Conservation (phyloP, 106 monocot species). For the Amphibolis antarctica region DNA sequence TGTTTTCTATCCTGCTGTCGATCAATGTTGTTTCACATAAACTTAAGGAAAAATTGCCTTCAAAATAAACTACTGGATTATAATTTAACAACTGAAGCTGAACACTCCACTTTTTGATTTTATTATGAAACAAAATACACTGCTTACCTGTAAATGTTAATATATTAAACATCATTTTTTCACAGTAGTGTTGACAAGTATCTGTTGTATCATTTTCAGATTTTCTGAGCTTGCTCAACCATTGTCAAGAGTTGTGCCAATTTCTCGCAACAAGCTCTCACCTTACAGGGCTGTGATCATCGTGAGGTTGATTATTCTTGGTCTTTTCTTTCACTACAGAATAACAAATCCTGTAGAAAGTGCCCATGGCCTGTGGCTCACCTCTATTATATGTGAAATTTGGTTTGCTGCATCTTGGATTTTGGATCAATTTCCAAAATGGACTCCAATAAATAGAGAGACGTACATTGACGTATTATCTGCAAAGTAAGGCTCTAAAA, state of each 20-base stretch:
- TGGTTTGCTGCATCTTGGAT: slow-evolving; percentile 99
- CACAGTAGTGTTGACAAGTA: background rate
- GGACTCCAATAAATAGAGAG: slow-evolving; percentile 77
- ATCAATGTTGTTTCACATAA: no score
- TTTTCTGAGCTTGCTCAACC: slow-evolving; percentile 36
- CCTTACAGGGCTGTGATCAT: slow-evolving; percentile 86
- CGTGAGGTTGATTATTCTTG: slow-evolving; percentile 73
- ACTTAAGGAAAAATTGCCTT: no score
- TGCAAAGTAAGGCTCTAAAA: slow-evolving; percentile 41
- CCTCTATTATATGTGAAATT: slow-evolving; percentile 90
- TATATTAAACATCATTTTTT: background rate
- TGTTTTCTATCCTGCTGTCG: no score
- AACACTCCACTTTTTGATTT: no score
- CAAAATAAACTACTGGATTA: no score
- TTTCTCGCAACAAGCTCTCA: slow-evolving; percentile 80
- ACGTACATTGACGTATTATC: slow-evolving; percentile 62
- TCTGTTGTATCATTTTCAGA: slow-evolving; percentile 22
- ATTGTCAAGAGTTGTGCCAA: slow-evolving; percentile 64
- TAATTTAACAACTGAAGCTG: no score
- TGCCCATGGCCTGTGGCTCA: slow-evolving; percentile 87
- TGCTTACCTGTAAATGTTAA: background rate
- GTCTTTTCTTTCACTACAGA: slow-evolving; percentile 93
- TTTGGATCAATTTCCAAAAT: slow-evolving; percentile 97
- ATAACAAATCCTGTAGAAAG: slow-evolving; percentile 90
- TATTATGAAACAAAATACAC: background rate